Percentiles rank a stretch among this genome's conserved stretches.
These are phyloP conservation scores for Vaccinium darrowii DNA, from an alignment of 148 eudicot species.

Conservation along the genomic window DNA sequence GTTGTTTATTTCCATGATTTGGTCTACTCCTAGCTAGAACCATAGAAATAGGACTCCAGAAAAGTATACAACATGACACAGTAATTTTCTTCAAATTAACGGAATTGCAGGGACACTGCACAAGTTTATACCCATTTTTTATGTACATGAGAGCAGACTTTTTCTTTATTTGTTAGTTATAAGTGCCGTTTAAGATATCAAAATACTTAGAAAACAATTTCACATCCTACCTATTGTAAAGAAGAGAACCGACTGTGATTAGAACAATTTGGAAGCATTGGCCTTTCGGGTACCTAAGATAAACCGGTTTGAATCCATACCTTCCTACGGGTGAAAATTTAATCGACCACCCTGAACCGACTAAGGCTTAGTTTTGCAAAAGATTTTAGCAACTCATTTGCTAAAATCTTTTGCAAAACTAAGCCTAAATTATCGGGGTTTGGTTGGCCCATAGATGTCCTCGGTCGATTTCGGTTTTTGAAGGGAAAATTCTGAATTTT, in stretches of 20 bases:
- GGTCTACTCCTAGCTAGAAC: conserved; percentile 17
- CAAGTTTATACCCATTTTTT: background rate
- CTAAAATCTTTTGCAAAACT: no score
- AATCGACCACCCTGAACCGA: no score
- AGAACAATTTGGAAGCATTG: background rate
- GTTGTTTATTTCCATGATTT: conserved; percentile 36
- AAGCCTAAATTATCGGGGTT: no score
- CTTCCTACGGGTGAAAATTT: no score
- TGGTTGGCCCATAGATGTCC: no score
- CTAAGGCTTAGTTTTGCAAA: no score
- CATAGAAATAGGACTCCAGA: background rate
- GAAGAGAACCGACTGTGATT: background rate
- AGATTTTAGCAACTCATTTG: no score
- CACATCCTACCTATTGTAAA: no score
- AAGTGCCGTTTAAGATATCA: background rate
- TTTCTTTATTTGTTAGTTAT: background rate
- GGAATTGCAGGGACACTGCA: background rate
- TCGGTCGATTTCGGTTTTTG: no score
- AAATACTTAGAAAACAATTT: background rate
- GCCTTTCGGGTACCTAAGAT: background rate
- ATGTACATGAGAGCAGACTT: background rate
- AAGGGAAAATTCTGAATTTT: no score
- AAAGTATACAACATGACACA: background rate
- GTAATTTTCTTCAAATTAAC: background rate
- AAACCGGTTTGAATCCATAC: background rate